Evolutionary conservation across 139 green algal genomes (phyloP), one percentile per base, ranked within the genome.

Genomic region (Desmodesmus armatus): DNA sequence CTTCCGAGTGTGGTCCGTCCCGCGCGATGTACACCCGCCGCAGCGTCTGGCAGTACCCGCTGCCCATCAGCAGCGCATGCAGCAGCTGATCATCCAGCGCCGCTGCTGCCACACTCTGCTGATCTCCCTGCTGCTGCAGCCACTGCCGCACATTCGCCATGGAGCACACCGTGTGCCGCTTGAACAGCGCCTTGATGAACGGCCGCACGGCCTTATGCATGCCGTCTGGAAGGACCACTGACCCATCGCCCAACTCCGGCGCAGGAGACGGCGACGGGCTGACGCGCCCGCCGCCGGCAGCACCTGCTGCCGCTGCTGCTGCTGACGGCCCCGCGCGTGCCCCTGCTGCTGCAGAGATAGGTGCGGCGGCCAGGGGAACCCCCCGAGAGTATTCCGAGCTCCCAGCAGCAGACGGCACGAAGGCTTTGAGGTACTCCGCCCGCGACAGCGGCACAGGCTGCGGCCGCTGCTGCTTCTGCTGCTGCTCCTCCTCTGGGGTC

Each of bases 121-220:
- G 65, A n/a, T 49, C 13, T 5, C 31, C 25, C 44, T 77, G 65
- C 33, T 75, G 37, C 44, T 66, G 63, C 63, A 85, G 65, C 40
- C 43, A 55, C 47, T 51, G 37, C 17, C 79, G 63, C 15, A 85
- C 35, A 33, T 85, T 75, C 19, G 65, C 79, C 63, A 85, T 73
- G 1, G 43, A 67, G 27, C 49, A 43, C 3, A 85, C 79, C 15
- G 63, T 17, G 31, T 66, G 49, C 43, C 62, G 29, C 41, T 23
- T 7, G 21, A 74, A 41, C 5, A 85, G 65, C 23, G 41, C 69
- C 25, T 62, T 23, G 2, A 85, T 73, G n/a, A 43, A n/a, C 2
- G 29, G n/a, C 13, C 31, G 15, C 31, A 85, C 62, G 0, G 69
- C 79, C 35, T 41, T n/a, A n/a, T n/a, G n/a, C n/a, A n/a, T n/a